Evolutionary conservation across 192 early-diverging fungal genomes (phyloP), one percentile per base, ranked within the genome.

Genomic region (Polychytrium aggregatum): DNA sequence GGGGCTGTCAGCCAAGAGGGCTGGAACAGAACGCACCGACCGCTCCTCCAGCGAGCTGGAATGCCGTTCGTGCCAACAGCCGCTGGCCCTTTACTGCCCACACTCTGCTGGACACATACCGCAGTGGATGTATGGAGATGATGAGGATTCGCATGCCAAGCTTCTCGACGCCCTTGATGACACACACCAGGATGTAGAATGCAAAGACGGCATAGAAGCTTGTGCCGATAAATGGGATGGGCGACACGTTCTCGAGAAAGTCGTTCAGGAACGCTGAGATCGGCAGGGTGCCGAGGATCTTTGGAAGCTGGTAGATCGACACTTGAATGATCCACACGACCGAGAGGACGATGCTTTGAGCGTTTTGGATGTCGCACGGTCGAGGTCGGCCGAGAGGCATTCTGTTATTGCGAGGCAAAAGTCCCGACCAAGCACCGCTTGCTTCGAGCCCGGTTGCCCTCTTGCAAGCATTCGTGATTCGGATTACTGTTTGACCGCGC

Each of bases 241-340:
- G 47, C 25, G 44, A 53, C 10, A 74, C 57, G n/a, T 25, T 37
- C 1, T 44, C 50, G 26, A 80, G 63, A 37, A 80, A 70, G 50
- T 64, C 60, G 56, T 79, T 80, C 39, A 80, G 51, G 60, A 72
- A 80, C 5, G 68, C 52, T 17, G 47, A 52, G 24, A 59, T 38
- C 16, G 68, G 70, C 48, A 66, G 56, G 24, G 43, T 21, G 17
- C 29, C 27, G 11, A 72, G 46, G 25, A 60, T 59, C 35, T 40
- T 33, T 16, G 78, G 75, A 24, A 79, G 58, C 22, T 68, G 31
- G 52, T 73, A 80, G n/a, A 80, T 34, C 24, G 40, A 49, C 30
- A 79, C 76, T 52, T 80, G 78, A 29, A 80, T 40, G 37, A 78
- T 27, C 78, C 78, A 80, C 25, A 69, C 30, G n/a, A 76, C 39